Evolutionary conservation across 148 eudicot genomes (phyloP).

Genomic region (Selenicereus undatus): DNA sequence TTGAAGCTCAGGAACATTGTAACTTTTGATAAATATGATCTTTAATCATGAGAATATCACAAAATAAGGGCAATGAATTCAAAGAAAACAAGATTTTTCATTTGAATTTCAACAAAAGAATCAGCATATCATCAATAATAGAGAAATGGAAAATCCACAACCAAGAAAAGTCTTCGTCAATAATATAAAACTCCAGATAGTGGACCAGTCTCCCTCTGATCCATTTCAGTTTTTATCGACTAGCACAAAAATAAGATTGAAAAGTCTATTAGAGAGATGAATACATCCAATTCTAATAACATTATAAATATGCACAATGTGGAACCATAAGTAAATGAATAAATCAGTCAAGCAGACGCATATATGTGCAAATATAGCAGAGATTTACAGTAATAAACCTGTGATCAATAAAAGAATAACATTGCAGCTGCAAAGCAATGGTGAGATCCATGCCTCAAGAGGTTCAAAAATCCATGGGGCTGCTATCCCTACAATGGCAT

Average conservation of each 20-base stretch:
- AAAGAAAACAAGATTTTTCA: too few relatives aligned
- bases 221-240: background rate
- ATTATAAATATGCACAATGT: background rate
- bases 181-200: background rate
- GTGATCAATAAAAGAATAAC: conserved; percentile 68
- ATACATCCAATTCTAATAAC: background rate
- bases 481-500: conserved; percentile 76
- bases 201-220: background rate
- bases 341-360: background rate
- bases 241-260: background rate
- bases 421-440: conserved; percentile 83
- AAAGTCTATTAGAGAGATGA: background rate
- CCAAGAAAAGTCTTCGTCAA: background rate
- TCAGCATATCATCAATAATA: background rate
- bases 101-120: too few relatives aligned
- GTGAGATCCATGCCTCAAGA: conserved; percentile 46
- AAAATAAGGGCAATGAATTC: too few relatives aligned
- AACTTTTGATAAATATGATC: too few relatives aligned
- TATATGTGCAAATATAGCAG: conserved; percentile 1
- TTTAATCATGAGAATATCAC: too few relatives aligned
- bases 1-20: too few relatives aligned
- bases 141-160: background rate
- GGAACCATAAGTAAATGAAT: background rate
- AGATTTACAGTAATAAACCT: conserved; percentile 43
- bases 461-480: conserved; percentile 77